phyloP scores from a whole-genome alignment of 305 asterid species.

The Fraxinus xanthoxyloides region DNA sequence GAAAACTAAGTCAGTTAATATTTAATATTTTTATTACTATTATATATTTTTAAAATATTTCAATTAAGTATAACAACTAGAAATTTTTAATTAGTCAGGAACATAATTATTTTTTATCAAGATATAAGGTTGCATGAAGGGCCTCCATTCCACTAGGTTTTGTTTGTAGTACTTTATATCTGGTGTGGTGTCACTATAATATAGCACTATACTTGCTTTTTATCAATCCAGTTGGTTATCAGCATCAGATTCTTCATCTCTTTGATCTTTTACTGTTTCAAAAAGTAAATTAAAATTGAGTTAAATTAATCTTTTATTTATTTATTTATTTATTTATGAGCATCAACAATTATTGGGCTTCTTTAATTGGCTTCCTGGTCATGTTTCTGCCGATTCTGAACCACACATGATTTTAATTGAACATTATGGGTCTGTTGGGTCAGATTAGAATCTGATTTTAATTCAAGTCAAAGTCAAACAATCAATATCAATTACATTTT shows the following conservation, averaged over 20 bases:
- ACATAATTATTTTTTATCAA: background rate
- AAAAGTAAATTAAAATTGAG: background rate
- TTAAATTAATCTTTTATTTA: background rate
- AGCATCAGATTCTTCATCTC: constrained; percentile 33
- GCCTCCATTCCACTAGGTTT: constrained; percentile 17
- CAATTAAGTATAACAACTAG: background rate
- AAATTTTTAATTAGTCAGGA: background rate
- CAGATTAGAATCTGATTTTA: too few relatives aligned
- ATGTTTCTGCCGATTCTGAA: background rate
- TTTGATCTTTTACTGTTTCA: background rate
- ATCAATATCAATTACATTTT: too few relatives aligned
- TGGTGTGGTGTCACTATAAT: constrained; percentile 32
- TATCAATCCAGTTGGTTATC: constrained; percentile 12
- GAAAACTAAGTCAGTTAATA: too few relatives aligned
- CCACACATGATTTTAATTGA: background rate
- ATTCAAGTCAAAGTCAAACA: too few relatives aligned
- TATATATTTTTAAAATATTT: background rate
- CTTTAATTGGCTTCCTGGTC: background rate
- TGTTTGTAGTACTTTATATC: constrained; percentile 7
- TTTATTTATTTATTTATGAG: background rate
- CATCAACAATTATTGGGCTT: background rate
- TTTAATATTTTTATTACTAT: background rate
- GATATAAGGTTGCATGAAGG: background rate
- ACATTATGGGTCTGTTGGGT: too few relatives aligned
- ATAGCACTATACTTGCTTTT: constrained; percentile 18